Evolutionary conservation across 371 early-diverging fungal genomes (phyloP).

Genomic region (Mortierella polycephala): DNA sequence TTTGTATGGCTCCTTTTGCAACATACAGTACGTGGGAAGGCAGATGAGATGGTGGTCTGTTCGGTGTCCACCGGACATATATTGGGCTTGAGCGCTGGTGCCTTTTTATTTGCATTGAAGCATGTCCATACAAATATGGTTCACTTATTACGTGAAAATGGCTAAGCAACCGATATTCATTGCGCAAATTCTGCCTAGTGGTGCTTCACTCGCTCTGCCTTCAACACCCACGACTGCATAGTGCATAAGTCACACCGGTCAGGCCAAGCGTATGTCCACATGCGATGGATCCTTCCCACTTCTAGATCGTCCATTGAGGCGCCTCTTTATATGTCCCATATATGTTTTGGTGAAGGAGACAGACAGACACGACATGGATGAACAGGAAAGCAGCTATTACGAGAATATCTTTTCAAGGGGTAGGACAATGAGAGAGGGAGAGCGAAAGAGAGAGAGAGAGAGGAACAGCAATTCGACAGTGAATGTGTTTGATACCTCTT

Average conservation of each 20-base stretch:
- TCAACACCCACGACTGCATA: too few relatives aligned
- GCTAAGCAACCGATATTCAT: not conserved
- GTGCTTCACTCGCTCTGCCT: too few relatives aligned
- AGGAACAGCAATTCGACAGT: not conserved
- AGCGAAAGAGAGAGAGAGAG: not conserved
- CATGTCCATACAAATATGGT: not conserved
- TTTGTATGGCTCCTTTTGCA: not conserved
- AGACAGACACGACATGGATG: not conserved
- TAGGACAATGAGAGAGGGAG: not conserved
- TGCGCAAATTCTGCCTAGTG: too few relatives aligned
- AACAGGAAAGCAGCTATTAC: not conserved
- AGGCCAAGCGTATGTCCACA: too few relatives aligned
- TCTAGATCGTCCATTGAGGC: too few relatives aligned
- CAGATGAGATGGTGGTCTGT: conserved; percentile 9
- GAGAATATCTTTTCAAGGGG: not conserved
- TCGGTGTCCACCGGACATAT: not conserved
- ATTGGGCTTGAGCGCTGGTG: conserved; percentile 8
- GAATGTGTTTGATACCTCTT: not conserved
- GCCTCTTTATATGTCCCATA: too few relatives aligned
- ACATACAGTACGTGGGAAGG: not conserved
- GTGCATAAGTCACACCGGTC: too few relatives aligned
- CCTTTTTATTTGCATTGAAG: conserved; percentile 3
- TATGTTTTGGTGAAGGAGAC: too few relatives aligned
- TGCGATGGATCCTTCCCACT: too few relatives aligned
- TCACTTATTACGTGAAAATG: not conserved